Evolutionary conservation across 2,329 filamentous ascomycete species (phyloP), one percentile per base, ranked within the genome.

Genomic region (Malbranchea zuffiana): DNA sequence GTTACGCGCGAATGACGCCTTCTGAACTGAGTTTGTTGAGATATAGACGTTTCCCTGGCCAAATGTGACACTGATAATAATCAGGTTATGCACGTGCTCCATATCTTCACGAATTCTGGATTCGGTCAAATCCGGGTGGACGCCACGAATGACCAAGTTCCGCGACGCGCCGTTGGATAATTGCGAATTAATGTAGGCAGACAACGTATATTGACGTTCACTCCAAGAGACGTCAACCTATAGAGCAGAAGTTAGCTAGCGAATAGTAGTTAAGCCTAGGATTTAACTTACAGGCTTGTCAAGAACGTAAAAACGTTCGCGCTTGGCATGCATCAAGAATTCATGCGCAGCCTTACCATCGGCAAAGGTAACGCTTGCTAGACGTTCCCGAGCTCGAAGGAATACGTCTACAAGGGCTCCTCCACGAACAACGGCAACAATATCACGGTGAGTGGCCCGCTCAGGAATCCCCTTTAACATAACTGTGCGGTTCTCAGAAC

Each of bases 11-110:
- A 79, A 83, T 35, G 84, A 69, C 7, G 83, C 80, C 44, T 80
- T 78, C 50, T 80, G 71, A 6, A 92, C 70, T 0, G 82, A 85
- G 55, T 87, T 92, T 5, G 79, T 83, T 38, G 73, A 77, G 45
- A 92, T 75, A 54, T 74, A 74, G 41, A 72, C 80, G 54, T 76
- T 72, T 3, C 67, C 67, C 12, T 67, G 63, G 2, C 60, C 57
- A 54, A 82, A 79, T 5, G 61, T 59, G 29, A 90, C 61, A 28
- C 71, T 71, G 49, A 90, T 67, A 7, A 92, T 71, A 15, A 79
- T 65, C 1, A 92, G 67, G 44, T 83, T 82, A 62, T 88, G 78
- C 42, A 92, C 88, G 53, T 92, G 84, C 16, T 86, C 79, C 24
- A 90, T 67, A 48, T 92, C 81, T 3, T 78, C 69, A 7, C 80